These are phyloP conservation scores for Kappamyces sp. DNA, from an alignment of 192 early-diverging fungal species.

Conservation along the genomic window DNA sequence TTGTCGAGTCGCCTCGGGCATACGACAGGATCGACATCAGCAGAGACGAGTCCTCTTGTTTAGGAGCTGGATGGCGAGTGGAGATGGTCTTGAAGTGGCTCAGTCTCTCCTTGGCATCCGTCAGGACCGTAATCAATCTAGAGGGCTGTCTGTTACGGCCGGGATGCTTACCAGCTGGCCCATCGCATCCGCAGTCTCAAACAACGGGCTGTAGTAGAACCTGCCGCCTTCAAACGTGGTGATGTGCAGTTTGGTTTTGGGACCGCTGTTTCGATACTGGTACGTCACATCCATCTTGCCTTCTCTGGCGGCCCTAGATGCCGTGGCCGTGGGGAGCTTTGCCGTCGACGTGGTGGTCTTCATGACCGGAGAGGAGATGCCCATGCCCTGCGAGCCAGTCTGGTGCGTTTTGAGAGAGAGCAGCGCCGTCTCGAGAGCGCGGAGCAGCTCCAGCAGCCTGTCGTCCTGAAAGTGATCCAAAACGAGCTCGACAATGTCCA, in stretches of 20 bases:
- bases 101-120: too few species aligned
- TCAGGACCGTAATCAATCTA: too few species aligned
- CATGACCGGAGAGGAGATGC: not conserved
- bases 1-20: too few species aligned
- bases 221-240: not conserved
- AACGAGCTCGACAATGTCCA: constrained; percentile 1
- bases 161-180: too few species aligned
- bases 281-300: not conserved
- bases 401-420: constrained; percentile 1
- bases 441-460: not conserved
- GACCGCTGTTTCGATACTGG: constrained; percentile 12
- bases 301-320: not conserved
- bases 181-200: too few species aligned
- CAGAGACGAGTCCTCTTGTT: too few species aligned
- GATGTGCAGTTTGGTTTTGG: constrained; percentile 4
- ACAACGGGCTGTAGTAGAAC: too few species aligned
- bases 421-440: constrained; percentile 8
- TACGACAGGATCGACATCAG: too few species aligned
- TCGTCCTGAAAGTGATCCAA: constrained; percentile 1
- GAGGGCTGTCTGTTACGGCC: too few species aligned
- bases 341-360: not conserved
- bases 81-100: too few species aligned
- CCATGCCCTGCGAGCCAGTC: not conserved
- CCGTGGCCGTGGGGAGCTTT: not conserved
- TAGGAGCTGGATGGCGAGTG: too few species aligned